Evolutionary conservation across 2,329 filamentous ascomycete species (phyloP).

Genomic region (Exophiala phaeomuriformis): DNA sequence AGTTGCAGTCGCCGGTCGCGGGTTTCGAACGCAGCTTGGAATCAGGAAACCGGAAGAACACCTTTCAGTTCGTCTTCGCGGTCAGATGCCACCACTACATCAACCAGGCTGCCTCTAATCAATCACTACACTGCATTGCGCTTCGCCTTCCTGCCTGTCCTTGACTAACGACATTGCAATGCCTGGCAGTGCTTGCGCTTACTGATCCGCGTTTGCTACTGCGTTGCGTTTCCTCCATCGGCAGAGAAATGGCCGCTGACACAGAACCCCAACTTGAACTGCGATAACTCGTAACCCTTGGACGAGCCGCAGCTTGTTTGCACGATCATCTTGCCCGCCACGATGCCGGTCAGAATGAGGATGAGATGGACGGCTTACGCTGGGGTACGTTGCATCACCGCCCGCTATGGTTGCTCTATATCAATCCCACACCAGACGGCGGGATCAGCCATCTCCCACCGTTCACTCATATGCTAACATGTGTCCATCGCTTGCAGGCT

Average conservation of each 20-base stretch:
- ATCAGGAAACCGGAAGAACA: no score
- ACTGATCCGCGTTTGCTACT: neutral
- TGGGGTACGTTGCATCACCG: slow-evolving; percentile 38
- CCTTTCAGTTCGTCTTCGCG: no score
- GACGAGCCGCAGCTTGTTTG: slow-evolving; percentile 4
- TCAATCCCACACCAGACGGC: no score
- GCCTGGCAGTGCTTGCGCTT: neutral
- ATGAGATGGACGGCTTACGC: slow-evolving; percentile 48
- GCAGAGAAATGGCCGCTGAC: slow-evolving; percentile 4
- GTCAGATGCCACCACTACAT: no score
- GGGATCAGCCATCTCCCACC: neutral
- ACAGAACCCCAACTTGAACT: neutral
- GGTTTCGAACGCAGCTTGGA: no score
- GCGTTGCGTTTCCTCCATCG: neutral
- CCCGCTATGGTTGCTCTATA: neutral
- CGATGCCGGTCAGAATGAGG: slow-evolving; percentile 21
- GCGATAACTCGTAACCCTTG: neutral
- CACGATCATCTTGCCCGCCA: neutral
- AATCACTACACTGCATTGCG: no score
- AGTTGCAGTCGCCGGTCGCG: neutral
- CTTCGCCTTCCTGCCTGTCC: neutral
- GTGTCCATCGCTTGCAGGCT: slow-evolving; percentile 45
- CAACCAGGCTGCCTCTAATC: no score
- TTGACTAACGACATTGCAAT: neutral
- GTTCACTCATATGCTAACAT: slow-evolving; percentile 8